Evolutionary conservation across 345 rosid genomes (phyloP).

Genomic region (Chamaenerion angustifolium): DNA sequence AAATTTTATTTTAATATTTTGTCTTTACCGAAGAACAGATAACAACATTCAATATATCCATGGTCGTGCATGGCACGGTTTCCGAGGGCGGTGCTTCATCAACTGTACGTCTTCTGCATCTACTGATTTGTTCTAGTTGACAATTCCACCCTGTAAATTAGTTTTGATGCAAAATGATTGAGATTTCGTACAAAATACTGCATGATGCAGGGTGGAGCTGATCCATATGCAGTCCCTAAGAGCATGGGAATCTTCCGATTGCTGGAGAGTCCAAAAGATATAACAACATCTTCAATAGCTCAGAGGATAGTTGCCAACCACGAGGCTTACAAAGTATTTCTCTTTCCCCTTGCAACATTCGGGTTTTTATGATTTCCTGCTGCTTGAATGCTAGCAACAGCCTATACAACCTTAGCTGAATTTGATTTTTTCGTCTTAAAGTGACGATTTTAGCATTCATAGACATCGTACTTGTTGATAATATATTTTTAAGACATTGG

Average conservation of each 20-base stretch:
- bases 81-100: constrained; percentile 40
- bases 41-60: constrained; percentile 63
- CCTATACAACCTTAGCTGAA: too few relatives aligned
- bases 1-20: neutral
- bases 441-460: too few relatives aligned
- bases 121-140: neutral
- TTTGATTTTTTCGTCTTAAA: too few relatives aligned
- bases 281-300: constrained; percentile 64
- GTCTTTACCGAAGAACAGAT: constrained; percentile 29
- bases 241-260: constrained; percentile 60
- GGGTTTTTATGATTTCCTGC: too few relatives aligned
- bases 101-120: constrained; percentile 20
- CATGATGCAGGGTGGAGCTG: constrained; percentile 38
- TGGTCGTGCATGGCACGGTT: constrained; percentile 81
- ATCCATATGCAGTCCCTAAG: constrained; percentile 68
- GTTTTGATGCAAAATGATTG: neutral
- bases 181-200: neutral
- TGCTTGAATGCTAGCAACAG: too few relatives aligned
- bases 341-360: neutral
- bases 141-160: neutral
- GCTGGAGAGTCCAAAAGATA: constrained; percentile 60
- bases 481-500: neutral
- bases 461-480: too few relatives aligned
- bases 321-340: constrained; percentile 53
- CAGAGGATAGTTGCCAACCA: constrained; percentile 79